Percentiles rank a stretch among this genome's conserved stretches.
phyloP scores from a whole-genome alignment of 1,139 yeast genomes.

The Suhomyces bolitotheri region DNA sequence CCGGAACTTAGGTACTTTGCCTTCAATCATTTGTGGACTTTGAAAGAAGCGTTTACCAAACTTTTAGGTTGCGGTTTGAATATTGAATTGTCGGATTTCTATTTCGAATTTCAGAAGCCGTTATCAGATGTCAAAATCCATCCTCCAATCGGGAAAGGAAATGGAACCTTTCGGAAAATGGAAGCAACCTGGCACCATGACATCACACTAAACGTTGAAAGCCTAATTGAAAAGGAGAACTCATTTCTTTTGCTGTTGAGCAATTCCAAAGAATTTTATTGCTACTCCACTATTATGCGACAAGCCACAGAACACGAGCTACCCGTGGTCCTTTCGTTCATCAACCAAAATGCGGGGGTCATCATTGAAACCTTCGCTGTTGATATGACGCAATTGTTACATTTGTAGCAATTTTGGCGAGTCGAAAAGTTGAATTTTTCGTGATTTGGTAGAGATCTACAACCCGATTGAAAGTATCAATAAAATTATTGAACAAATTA shows the following conservation, averaged over 20 bases:
- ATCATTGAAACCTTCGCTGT: slow-evolving; percentile 5
- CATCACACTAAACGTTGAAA: slow-evolving; percentile 3
- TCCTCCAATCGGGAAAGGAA: neutral
- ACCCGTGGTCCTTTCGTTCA: slow-evolving; percentile 31
- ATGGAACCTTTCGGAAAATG: neutral
- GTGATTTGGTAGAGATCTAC: too few species aligned
- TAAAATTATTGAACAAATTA: too few species aligned
- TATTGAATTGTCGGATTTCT: slow-evolving; percentile 40
- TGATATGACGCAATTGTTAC: slow-evolving; percentile 6
- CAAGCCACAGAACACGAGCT: slow-evolving; percentile 11
- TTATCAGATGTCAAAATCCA: slow-evolving; percentile 1
- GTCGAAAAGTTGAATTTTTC: too few species aligned
- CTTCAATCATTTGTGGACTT: slow-evolving; percentile 66
- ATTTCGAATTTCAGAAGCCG: slow-evolving; percentile 11
- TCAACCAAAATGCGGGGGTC: slow-evolving; percentile 18
- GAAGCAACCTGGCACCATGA: slow-evolving; percentile 1
- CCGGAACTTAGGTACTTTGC: slow-evolving; percentile 22
- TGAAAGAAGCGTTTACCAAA: slow-evolving; percentile 71
- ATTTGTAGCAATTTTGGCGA: too few species aligned
- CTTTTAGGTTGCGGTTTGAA: slow-evolving; percentile 62
- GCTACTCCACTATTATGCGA: slow-evolving; percentile 22
- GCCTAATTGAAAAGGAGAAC: slow-evolving; percentile 3
- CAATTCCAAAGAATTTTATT: slow-evolving; percentile 17
- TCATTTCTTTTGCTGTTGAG: slow-evolving; percentile 11
- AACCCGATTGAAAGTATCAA: too few species aligned